Percentiles rank a stretch among this genome's conserved stretches.
Evolutionary conservation across 2,329 filamentous ascomycete genomes (phyloP).

Genomic region (Calonectria pauciramosa): DNA sequence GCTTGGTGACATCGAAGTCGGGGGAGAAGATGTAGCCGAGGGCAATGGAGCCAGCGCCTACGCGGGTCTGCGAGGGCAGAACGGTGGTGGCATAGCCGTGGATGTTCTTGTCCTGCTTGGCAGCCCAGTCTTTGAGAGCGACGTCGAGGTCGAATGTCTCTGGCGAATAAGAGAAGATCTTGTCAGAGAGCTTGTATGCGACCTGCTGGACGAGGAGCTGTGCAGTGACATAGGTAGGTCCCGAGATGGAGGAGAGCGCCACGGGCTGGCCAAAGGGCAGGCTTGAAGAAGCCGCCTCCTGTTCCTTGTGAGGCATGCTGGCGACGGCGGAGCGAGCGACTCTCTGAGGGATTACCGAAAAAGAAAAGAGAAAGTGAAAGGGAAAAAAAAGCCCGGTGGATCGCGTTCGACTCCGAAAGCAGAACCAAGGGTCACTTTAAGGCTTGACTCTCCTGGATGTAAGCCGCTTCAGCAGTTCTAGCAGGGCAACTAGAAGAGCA

Average conservation of each 20-base stretch:
- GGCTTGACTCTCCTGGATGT: constrained; percentile 26
- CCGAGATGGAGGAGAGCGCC: constrained; percentile 75
- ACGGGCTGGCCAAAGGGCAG: constrained; percentile 71
- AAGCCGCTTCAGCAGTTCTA: constrained; percentile 32
- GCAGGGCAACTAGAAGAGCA: constrained; percentile 29
- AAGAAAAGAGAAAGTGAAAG: neutral
- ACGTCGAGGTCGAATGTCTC: constrained; percentile 92
- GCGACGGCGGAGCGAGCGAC: constrained; percentile 16
- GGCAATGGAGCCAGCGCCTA: constrained; percentile 90
- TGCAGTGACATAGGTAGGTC: constrained; percentile 92
- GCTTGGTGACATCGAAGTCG: constrained; percentile 93
- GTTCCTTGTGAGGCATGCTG: constrained; percentile 53
- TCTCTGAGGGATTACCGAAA: constrained; percentile 2
- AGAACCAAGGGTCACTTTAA: constrained; percentile 27
- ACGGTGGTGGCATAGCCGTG: constrained; percentile 85
- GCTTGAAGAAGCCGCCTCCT: constrained; percentile 61
- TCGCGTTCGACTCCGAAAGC: constrained; percentile 26
- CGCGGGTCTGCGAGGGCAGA: constrained; percentile 85
- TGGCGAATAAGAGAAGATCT: constrained; percentile 96
- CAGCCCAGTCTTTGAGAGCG: constrained; percentile 84
- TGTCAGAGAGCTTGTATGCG: constrained; percentile 94
- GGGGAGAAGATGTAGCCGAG: constrained; percentile 98
- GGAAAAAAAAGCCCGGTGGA: constrained; percentile 14
- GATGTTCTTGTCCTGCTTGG: constrained; percentile 79
- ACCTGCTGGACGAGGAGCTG: constrained; percentile 97